Percentiles rank a stretch among this genome's conserved stretches.
Conservation (phyloP, 768 basidiomycete species). For the Mycena kentingensis region DNA sequence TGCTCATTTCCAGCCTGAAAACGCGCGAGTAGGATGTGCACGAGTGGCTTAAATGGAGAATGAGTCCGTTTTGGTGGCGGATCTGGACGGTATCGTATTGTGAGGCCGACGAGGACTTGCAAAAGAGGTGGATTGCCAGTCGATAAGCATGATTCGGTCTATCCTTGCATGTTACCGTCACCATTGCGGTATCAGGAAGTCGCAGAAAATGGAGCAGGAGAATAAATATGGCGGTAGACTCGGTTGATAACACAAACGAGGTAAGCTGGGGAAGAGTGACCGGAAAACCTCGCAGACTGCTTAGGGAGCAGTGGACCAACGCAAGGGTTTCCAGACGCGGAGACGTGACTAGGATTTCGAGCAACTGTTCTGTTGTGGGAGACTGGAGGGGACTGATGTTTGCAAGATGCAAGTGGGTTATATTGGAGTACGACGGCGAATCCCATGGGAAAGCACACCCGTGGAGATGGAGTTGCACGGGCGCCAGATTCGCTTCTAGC, state of each 20-base stretch:
- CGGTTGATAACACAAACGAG: constrained; percentile 1
- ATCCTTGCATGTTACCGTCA: not conserved
- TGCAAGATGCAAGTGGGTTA: constrained; percentile 17
- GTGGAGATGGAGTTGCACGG: constrained; percentile 11
- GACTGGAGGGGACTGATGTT: constrained; percentile 5
- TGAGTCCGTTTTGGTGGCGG: not conserved
- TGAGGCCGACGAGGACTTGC: not conserved
- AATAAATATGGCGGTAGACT: constrained; percentile 2
- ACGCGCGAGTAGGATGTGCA: constrained; percentile 6
- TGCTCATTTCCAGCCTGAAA: no score
- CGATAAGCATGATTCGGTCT: not conserved
- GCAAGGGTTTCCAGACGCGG: constrained; percentile 13
- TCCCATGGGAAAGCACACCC: constrained; percentile 23
- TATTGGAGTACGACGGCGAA: constrained; percentile 16
- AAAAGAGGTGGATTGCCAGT: constrained; percentile 6
- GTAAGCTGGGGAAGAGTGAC: constrained; percentile 13
- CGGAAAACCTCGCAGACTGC: not conserved
- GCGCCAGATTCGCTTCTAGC: not conserved
- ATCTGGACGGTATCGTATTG: constrained; percentile 11
- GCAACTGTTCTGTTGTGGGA: constrained; percentile 13
- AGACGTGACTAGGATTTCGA: constrained; percentile 8
- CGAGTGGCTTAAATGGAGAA: constrained; percentile 6
- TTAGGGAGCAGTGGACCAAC: constrained; percentile 4
- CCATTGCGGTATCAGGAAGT: constrained; percentile 7
- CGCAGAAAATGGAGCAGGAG: constrained; percentile 3